Evolutionary conservation across 2,329 filamentous ascomycete genomes (phyloP), one percentile per base, ranked within the genome.

Genomic region (Verticillium tricorpus): DNA sequence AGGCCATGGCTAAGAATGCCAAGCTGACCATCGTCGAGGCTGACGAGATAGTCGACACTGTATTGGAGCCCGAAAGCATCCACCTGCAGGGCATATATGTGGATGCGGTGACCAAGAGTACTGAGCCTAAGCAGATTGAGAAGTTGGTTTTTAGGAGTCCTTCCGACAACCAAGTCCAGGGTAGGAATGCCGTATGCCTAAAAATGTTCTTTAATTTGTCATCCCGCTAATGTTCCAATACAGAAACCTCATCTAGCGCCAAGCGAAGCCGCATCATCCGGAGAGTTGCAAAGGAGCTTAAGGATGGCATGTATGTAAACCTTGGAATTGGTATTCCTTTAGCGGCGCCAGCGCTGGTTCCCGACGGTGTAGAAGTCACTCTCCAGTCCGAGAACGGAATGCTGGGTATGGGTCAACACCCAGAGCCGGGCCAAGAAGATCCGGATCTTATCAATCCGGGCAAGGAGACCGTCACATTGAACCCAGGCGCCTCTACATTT

Each of bases 251-350:
- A 35, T 56, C 54, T 5, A 56, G 14, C 54, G n/a, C n/a, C 11
- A 56, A n/a, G 54, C 25, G 54, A 32, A 31, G 35, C 8, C 54
- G 54, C 11, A 56, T 56, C 11, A 56, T 56, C n/a, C 25, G 31
- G 5, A 32, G 54, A 56, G 54, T 34, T 28, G 54, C 54, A 31
- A 56, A 56, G 80, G 92, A 96, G 78, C 93, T 96, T 79, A 91
- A 94, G 83, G 93, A 96, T 75, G 92, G 92, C 77, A 95, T 95
- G 91, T 96, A 96, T 75, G 92, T 92, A 70, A 96, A 96, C 77
- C 78, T 96, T 61, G 93, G 93, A 63, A 96, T 96, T 68, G 93
- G 93, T 62, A 96, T 96, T 91, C 93, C 93, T 60, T 95, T 96
- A 87, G 85, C 96, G 60, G 92, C 92, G 1, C 92, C 93, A 1